Conservation (phyloP, 2,329 filamentous ascomycete genomes). For the Stagonosporopsis tanaceti region DNA sequence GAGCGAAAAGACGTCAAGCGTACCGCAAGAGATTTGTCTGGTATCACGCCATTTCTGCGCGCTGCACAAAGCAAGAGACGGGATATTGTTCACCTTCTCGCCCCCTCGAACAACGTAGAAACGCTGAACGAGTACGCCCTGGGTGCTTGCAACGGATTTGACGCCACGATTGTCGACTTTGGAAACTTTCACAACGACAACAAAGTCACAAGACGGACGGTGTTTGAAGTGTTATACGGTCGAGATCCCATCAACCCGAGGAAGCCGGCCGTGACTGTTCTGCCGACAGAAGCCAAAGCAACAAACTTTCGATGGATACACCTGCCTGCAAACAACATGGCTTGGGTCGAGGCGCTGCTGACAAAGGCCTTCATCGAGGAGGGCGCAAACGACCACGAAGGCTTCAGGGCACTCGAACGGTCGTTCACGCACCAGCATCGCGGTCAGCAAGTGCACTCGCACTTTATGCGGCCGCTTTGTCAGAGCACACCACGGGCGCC, state of each 20-base stretch:
- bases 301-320: conserved; percentile 57
- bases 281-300: conserved; percentile 52
- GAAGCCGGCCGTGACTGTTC: conserved; percentile 47
- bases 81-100: conserved; percentile 53
- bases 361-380: conserved; percentile 71
- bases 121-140: conserved; percentile 44
- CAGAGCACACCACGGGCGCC: conserved; percentile 55
- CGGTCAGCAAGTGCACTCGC: conserved; percentile 65
- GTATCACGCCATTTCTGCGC: conserved; percentile 54
- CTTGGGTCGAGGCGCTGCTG: conserved; percentile 70
- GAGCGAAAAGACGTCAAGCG: conserved; percentile 48
- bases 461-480: conserved; percentile 69
- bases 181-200: conserved; percentile 49
- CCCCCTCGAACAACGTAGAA: conserved; percentile 53
- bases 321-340: conserved; percentile 60
- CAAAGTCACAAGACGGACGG: conserved; percentile 40
- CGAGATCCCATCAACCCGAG: conserved; percentile 42
- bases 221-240: conserved; percentile 49
- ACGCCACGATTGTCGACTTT: conserved; percentile 52
- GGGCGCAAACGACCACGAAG: conserved; percentile 67
- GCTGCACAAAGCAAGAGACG: conserved; percentile 52
- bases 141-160: conserved; percentile 48
- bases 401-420: conserved; percentile 68
- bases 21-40: conserved; percentile 53
- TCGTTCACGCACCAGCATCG: conserved; percentile 70